Evolutionary conservation across 306 rosid genomes (phyloP), one percentile per base, ranked within the genome.

Genomic region (Argentina anserina): DNA sequence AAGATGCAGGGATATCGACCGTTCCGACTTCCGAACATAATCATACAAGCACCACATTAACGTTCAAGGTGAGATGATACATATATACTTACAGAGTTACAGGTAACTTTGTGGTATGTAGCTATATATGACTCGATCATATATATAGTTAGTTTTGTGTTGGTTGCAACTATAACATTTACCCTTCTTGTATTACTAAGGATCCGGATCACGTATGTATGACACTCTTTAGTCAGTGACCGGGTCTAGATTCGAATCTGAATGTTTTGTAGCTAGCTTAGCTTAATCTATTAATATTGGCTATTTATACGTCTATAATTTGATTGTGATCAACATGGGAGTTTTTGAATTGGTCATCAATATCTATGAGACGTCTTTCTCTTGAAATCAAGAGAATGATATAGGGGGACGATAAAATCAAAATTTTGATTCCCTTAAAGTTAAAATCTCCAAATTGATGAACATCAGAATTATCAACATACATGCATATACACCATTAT

Each of bases 401-500:
- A 45, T 40, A 8, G 46, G 20, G 47, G 23, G 28, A 68, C 46
- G 13, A 50, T 21, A 49, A 8, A 69, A 50, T 69, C 4, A 34
- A 69, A 69, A 21, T 14, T 34, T 47, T 11, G 36, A 33, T 33
- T 47, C 10, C n/a, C 43, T 4, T 33, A 2, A 10, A 4, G 41
- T 41, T 67, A 67, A 58, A 43, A 67, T 45, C 58, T 49, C 45
- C 61, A 69, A 6, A 69, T 69, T 6, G 18, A 25, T 25, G 29
- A 33, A 33, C 61, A 63, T 63, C 26, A 20, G 7, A 63, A n/a
- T 20, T 63, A 63, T 63, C 45, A 34, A 63, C 41, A 37, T 60
- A 26, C 17, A 5, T 17, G 31, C 12, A 20, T 5, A 20, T 7
- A 9, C 45, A 4, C 25, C 14, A 37, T 21, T 20, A 20, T 63